A percentile compares a stretch with the other conserved stretches of the same genome.
Conservation (phyloP, 495 filamentous ascomycete species). For the Neurospora sp. region DNA sequence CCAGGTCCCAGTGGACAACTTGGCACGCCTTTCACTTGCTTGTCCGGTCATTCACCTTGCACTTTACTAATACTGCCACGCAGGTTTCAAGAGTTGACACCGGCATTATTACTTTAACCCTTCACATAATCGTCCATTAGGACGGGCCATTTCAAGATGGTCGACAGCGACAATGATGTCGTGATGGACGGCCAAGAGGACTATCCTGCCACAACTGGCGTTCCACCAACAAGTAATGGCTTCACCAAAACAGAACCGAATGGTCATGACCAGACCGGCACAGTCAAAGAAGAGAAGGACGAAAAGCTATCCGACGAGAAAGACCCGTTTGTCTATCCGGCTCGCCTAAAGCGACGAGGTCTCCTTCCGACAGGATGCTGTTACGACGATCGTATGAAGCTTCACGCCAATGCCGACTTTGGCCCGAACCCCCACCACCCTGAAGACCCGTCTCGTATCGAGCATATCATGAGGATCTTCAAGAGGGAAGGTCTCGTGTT, state of each 20-base stretch:
- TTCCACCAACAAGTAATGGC: conserved; percentile 25
- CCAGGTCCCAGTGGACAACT: neutral
- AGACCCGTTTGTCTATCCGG: conserved; percentile 10
- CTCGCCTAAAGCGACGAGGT: conserved; percentile 15
- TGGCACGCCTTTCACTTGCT: neutral
- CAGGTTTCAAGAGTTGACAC: neutral
- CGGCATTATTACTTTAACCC: neutral
- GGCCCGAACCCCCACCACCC: conserved; percentile 67
- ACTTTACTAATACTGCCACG: neutral
- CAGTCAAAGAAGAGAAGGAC: conserved; percentile 10
- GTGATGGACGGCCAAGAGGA: conserved; percentile 31
- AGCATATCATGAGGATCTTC: conserved; percentile 78
- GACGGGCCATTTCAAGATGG: conserved; percentile 18
- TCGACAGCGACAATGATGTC: conserved; percentile 16
- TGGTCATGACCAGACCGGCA: conserved; percentile 14
- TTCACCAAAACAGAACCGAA: conserved; percentile 16
- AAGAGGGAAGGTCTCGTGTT: conserved; percentile 65
- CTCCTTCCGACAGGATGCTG: conserved; percentile 62
- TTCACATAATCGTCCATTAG: neutral
- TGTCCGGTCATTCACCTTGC: neutral
- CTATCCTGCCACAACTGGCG: conserved; percentile 23
- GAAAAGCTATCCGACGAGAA: conserved; percentile 13
- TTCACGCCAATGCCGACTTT: conserved; percentile 71
- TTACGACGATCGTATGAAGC: conserved; percentile 89
- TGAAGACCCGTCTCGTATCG: conserved; percentile 85